Evolutionary conservation across 495 filamentous ascomycete genomes (phyloP), one percentile per base, ranked within the genome.

Genomic region (Penicillium bialowiezense): DNA sequence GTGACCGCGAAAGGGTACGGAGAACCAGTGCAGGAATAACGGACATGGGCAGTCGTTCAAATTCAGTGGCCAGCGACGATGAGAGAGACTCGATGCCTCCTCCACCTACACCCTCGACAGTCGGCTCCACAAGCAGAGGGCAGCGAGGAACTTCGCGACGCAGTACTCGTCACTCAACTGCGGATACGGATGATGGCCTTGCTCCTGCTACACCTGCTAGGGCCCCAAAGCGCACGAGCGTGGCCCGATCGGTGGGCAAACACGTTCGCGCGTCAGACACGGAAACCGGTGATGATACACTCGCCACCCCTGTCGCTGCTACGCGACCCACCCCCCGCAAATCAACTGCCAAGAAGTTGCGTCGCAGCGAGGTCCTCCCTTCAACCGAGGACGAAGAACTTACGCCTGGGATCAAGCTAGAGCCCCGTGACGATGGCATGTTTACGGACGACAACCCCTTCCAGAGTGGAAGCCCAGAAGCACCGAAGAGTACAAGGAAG

Each of bases 371-470:
- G 32, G 73, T 77, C 2, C 72, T 70, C 2, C 74, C 81, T 13
- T 64, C 69, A 0, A 71, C 69, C 6, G 72, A 73, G 52, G 41
- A 63, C 9, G 69, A 74, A 17, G 53, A 62, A n/a, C 50, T 52
- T n/a, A 58, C 70, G 35, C 57, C 62, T 15, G 54, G 56, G 26
- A 49, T 71, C 35, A 79, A 69, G 62, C 62, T 52, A 24, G 61
- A 74, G 48, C 55, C 61, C 12, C 62, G 49, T 17, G 65, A 70
- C 10, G 77, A 79, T 17, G 81, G 75, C 58, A 78, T 87, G 50
- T 96, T 97, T 68, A 86, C 84, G 26, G 74, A 80, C 58, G 91
- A 97, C 39, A 98, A 98, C 59, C 92, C 93, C 1, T 98, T 98
- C 58, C 93, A 98, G 63, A 93, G 89, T 59, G 91, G 90, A 12